phyloP scores from a whole-genome alignment of 257 asterid species.

The Agastache rugosa region DNA sequence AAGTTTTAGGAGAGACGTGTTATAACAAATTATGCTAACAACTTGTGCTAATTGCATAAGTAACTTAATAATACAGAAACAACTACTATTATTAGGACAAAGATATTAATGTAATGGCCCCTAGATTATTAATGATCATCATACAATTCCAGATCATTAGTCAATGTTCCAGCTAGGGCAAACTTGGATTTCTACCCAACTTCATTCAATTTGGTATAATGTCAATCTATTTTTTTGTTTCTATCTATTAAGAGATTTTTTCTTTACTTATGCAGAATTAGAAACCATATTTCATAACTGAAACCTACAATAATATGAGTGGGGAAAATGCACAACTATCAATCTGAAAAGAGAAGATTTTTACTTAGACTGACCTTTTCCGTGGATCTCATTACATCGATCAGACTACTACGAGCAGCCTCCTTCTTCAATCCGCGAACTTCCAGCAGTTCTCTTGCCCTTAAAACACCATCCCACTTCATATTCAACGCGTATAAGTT shows the following conservation, averaged over 20 bases:
- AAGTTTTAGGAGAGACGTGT: neutral
- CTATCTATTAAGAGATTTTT: neutral
- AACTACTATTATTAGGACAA: neutral
- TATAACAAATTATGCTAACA: neutral
- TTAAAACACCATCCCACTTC: slow-evolving; percentile 65
- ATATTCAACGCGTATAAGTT: slow-evolving; percentile 65
- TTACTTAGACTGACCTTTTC: slow-evolving; percentile 36
- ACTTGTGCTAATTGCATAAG: neutral
- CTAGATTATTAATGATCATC: neutral
- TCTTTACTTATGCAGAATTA: neutral
- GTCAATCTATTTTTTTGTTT: neutral
- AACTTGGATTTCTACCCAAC: neutral
- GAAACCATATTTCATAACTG: neutral
- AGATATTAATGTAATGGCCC: neutral
- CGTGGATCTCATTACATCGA: slow-evolving; percentile 52
- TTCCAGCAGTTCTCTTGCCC: slow-evolving; percentile 60
- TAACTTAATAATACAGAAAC: neutral
- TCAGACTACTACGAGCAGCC: slow-evolving; percentile 56
- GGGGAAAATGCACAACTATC: no score
- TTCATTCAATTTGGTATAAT: neutral
- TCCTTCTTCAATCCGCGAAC: slow-evolving; percentile 68
- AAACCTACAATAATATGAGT: neutral
- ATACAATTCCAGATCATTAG: neutral
- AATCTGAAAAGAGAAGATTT: no score
- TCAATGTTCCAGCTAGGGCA: neutral